Percentiles rank a stretch among this genome's conserved stretches.
These are phyloP conservation scores for Adansonia grandidieri DNA, from an alignment of 441 rosid species.

Conservation along the genomic window DNA sequence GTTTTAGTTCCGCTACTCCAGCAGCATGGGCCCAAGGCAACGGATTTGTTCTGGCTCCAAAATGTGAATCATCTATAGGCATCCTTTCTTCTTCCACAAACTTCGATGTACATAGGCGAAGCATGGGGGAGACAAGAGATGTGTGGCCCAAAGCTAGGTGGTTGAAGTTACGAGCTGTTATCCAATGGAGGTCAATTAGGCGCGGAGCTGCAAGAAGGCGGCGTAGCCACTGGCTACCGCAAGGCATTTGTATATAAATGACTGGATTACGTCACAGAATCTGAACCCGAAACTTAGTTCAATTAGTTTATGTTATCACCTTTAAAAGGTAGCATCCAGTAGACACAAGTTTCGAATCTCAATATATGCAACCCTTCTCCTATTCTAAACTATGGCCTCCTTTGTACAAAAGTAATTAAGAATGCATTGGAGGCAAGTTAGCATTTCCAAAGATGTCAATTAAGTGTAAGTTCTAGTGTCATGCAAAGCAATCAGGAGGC, in stretches of 20 bases:
- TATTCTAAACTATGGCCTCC: too few species aligned
- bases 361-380: too few species aligned
- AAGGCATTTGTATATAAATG: conserved; percentile 35
- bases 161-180: conserved; percentile 68
- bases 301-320: too few species aligned
- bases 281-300: neutral
- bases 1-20: conserved; percentile 26
- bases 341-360: too few species aligned
- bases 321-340: too few species aligned
- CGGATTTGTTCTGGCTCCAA: conserved; percentile 21
- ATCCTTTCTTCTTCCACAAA: conserved; percentile 32
- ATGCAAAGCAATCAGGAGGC: neutral
- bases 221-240: conserved; percentile 33
- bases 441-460: too few species aligned
- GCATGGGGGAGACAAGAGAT: conserved; percentile 32
- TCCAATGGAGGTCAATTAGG: conserved; percentile 38
- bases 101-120: conserved; percentile 21
- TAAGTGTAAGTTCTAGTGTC: too few species aligned
- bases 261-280: neutral
- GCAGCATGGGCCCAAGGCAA: conserved; percentile 32
- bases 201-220: conserved; percentile 18
- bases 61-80: conserved; percentile 24
- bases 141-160: conserved; percentile 49
- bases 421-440: too few species aligned
- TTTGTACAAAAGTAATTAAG: too few species aligned